Conservation (phyloP, 2,329 filamentous ascomycete species). For the Colletotrichum gigasporum region DNA sequence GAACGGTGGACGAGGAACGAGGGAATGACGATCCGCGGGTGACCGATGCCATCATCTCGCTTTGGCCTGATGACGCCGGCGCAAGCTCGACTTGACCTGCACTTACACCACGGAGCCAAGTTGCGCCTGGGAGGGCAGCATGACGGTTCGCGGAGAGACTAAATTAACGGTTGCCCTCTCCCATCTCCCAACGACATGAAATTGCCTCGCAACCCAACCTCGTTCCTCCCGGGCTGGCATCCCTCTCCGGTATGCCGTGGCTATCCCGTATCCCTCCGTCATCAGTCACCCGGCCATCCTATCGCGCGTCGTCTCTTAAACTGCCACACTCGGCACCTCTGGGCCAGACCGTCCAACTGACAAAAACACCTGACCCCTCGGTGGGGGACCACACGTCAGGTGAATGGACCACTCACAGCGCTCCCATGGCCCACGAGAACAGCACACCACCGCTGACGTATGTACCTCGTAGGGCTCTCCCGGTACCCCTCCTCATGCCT, state of each 20-base stretch:
- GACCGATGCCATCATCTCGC: slow-evolving; percentile 29
- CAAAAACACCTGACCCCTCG: slow-evolving; percentile 31
- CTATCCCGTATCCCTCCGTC: slow-evolving; percentile 13
- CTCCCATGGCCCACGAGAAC: slow-evolving; percentile 29
- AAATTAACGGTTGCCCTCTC: slow-evolving; percentile 20
- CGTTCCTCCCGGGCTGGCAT: not conserved
- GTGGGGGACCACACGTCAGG: slow-evolving; percentile 28
- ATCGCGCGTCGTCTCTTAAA: slow-evolving; percentile 12
- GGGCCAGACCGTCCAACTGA: slow-evolving; percentile 23
- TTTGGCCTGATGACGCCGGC: slow-evolving; percentile 28
- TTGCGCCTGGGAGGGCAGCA: not conserved
- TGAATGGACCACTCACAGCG: slow-evolving; percentile 28
- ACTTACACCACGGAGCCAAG: slow-evolving; percentile 7
- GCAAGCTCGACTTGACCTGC: slow-evolving; percentile 11
- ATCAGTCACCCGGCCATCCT: slow-evolving; percentile 26
- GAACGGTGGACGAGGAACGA: slow-evolving; percentile 3
- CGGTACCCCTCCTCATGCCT: slow-evolving; percentile 18
- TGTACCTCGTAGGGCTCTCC: slow-evolving; percentile 21
- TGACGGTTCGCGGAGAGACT: slow-evolving; percentile 15
- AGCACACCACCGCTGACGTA: slow-evolving; percentile 31
- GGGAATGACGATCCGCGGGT: slow-evolving; percentile 18
- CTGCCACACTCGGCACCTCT: slow-evolving; percentile 15
- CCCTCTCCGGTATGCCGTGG: slow-evolving; percentile 12
- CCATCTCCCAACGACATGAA: not conserved
- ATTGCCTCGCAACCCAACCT: slow-evolving; percentile 8